Conservation (phyloP, 768 basidiomycete species). For the Trametes cinnabarina region DNA sequence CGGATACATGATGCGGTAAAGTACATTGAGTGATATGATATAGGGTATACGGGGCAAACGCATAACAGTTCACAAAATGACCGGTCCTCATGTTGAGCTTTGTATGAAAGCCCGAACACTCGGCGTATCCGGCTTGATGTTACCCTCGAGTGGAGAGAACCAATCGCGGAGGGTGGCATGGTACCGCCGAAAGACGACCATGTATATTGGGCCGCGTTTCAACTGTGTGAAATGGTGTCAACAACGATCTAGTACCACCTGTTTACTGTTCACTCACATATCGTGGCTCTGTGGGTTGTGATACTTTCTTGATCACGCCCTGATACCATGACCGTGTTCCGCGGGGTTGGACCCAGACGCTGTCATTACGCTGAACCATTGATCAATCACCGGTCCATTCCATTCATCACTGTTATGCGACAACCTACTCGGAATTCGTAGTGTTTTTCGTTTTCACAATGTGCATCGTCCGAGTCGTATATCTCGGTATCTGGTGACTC, state of each 20-base stretch:
- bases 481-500: conserved; percentile 13
- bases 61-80: not conserved
- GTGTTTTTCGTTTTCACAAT: conserved; percentile 2
- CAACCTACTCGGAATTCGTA: conserved; percentile 8
- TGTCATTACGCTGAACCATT: conserved; percentile 2
- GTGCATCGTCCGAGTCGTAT: conserved; percentile 2
- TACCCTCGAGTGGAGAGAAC: conserved; percentile 30
- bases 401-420: not conserved
- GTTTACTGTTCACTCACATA: not conserved
- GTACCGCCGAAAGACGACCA: conserved; percentile 24
- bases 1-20: not conserved
- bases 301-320: conserved; percentile 5
- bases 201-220: conserved; percentile 13
- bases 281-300: not conserved
- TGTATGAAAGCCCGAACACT: conserved; percentile 21
- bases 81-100: conserved; percentile 8
- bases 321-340: conserved; percentile 12
- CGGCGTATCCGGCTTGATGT: conserved; percentile 31
- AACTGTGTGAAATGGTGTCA: not conserved
- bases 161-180: conserved; percentile 17
- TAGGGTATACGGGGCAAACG: too few species aligned
- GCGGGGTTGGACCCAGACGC: conserved; percentile 14
- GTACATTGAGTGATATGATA: too few species aligned
- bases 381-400: not conserved
- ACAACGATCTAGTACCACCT: too few species aligned